Percentiles rank a stretch among this genome's conserved stretches.
Conservation (phyloP, 306 rosid species). For the Quercus gilva region DNA sequence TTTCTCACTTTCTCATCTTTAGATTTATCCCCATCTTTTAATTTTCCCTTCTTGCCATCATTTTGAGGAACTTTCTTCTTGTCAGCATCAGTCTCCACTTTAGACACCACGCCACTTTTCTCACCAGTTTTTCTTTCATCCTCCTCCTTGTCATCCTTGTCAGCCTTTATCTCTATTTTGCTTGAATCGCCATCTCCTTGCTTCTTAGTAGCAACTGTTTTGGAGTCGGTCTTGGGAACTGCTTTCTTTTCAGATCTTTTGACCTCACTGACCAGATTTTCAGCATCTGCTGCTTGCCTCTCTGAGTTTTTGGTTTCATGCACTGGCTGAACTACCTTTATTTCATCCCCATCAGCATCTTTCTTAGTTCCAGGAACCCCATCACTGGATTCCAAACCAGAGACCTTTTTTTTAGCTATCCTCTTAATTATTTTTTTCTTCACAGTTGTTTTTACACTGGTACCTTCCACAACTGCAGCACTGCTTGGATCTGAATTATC, state of each 20-base stretch:
- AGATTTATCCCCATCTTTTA: conserved; percentile 61
- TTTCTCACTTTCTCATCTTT: conserved; percentile 62
- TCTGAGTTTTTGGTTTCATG: conserved; percentile 32
- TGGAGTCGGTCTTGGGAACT: conserved; percentile 46
- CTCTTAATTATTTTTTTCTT: conserved; percentile 88
- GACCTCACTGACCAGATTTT: conserved; percentile 21
- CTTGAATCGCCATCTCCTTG: conserved; percentile 32
- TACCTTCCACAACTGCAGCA: conserved; percentile 34
- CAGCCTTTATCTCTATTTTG: conserved; percentile 39
- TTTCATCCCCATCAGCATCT: conserved; percentile 35
- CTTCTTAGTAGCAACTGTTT: conserved; percentile 34
- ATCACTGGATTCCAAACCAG: conserved; percentile 40
- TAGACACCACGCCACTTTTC: conserved; percentile 35
- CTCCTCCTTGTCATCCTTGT: conserved; percentile 52
- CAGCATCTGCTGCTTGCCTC: conserved; percentile 48
- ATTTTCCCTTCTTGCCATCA: conserved; percentile 45
- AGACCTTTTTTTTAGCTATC: conserved; percentile 70
- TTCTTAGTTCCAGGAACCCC: conserved; percentile 38
- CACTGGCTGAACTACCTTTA: conserved; percentile 21
- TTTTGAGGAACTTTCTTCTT: conserved; percentile 49
- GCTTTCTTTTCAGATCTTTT: conserved; percentile 36
- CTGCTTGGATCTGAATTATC: conserved; percentile 43
- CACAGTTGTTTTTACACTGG: conserved; percentile 50
- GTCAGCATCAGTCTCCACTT: conserved; percentile 32
- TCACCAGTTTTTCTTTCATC: conserved; percentile 49